phyloP scores from a whole-genome alignment of 208 protist species.

The Leishmania arabica region DNA sequence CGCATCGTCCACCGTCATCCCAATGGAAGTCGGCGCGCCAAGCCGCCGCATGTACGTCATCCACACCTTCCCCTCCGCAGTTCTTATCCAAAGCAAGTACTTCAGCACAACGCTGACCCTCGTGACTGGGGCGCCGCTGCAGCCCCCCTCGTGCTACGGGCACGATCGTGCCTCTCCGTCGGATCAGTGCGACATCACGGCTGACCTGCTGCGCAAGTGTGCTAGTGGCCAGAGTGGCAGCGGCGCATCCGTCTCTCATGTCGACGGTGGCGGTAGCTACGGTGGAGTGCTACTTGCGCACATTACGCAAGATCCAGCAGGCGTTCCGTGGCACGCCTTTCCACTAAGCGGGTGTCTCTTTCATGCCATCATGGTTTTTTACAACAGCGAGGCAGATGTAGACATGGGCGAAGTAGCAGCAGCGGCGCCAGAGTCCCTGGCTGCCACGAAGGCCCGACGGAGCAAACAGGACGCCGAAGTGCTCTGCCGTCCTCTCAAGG shows the following conservation, averaged over 20 bases:
- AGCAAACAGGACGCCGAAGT: not conserved
- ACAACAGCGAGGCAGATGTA: not conserved
- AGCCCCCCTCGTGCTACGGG: not conserved
- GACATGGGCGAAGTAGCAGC: not conserved
- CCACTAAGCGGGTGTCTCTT: constrained; percentile 32
- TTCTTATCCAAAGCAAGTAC: constrained; percentile 13
- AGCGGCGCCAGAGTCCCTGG: not conserved
- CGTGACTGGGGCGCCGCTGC: not conserved
- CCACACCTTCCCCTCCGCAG: constrained; percentile 8
- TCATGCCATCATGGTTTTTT: constrained; percentile 40
- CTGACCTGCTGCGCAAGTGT: not conserved
- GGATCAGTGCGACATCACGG: not conserved
- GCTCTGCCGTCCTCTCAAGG: not conserved
- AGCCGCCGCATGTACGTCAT: not conserved
- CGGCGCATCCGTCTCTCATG: not conserved
- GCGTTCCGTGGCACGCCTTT: constrained; percentile 55
- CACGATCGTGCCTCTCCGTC: not conserved
- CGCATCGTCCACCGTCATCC: not conserved
- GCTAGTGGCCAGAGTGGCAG: not conserved
- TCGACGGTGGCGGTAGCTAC: constrained; percentile 7
- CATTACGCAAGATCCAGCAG: constrained; percentile 25
- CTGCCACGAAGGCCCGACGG: not conserved
- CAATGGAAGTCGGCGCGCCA: not conserved
- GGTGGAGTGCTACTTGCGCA: constrained; percentile 49
- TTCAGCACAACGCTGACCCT: constrained; percentile 8